Conservation (phyloP, 2,329 filamentous ascomycete genomes). For the Cordyceps fumosorosea region DNA sequence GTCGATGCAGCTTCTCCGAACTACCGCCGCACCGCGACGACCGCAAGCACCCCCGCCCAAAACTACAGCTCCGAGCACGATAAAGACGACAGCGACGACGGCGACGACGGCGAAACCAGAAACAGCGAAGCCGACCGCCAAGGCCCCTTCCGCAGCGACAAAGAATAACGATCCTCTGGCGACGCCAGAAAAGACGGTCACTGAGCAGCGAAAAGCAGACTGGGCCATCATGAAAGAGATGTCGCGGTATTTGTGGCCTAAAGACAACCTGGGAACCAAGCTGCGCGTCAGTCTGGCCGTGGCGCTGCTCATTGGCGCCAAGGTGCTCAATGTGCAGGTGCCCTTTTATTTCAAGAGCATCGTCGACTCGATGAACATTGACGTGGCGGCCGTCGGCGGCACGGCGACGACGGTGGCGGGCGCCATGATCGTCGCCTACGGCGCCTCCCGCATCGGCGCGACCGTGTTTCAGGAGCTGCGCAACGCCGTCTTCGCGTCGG, state of each 20-base stretch:
- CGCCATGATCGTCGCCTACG: slow-evolving; percentile 89
- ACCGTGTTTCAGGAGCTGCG: slow-evolving; percentile 88
- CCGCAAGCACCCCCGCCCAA: slow-evolving; percentile 19
- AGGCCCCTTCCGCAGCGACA: slow-evolving; percentile 16
- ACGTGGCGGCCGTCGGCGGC: slow-evolving; percentile 78
- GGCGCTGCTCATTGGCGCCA: slow-evolving; percentile 76
- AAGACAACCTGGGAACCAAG: slow-evolving; percentile 66
- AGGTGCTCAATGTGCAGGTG: slow-evolving; percentile 94
- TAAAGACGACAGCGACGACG: not conserved
- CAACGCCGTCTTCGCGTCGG: slow-evolving; percentile 94
- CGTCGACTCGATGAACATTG: slow-evolving; percentile 95
- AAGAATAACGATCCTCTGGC: slow-evolving; percentile 27
- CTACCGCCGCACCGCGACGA: slow-evolving; percentile 24
- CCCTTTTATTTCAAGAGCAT: slow-evolving; percentile 99
- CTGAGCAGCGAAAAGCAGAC: slow-evolving; percentile 92
- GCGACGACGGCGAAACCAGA: not conserved
- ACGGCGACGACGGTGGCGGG: slow-evolving; percentile 85
- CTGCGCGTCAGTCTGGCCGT: slow-evolving; percentile 81
- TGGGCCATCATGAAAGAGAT: slow-evolving; percentile 99
- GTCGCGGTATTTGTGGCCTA: slow-evolving; percentile 93
- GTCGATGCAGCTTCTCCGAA: slow-evolving; percentile 28
- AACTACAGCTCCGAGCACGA: slow-evolving; percentile 15
- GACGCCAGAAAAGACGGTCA: slow-evolving; percentile 45
- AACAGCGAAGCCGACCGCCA: slow-evolving; percentile 7
- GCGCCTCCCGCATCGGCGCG: slow-evolving; percentile 78